These are phyloP conservation scores for Zygosaccharomyces lentus DNA, from an alignment of 805 yeast species.

Conservation along the genomic window DNA sequence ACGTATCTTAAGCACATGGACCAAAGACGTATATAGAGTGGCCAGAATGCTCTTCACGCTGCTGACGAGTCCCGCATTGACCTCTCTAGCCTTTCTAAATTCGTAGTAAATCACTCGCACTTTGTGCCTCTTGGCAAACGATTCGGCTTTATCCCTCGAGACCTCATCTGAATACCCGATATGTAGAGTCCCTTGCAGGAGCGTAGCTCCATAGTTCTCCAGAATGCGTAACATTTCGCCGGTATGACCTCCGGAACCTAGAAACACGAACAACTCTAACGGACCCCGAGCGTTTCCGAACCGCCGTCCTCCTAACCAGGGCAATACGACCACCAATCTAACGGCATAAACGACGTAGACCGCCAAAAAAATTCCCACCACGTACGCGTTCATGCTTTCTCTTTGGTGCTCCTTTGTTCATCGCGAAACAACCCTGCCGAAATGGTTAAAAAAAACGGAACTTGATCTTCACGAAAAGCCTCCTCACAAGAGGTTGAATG, in stretches of 20 bases:
- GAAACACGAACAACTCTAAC: constrained; percentile 49
- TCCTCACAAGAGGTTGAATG: not conserved
- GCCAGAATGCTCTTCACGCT: constrained; percentile 35
- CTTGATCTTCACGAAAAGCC: constrained; percentile 4
- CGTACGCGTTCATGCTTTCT: constrained; percentile 3
- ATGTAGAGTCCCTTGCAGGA: constrained; percentile 42
- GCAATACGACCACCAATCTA: constrained; percentile 20
- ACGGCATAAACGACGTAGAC: constrained; percentile 11
- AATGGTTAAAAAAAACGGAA: not conserved
- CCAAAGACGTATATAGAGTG: constrained; percentile 30
- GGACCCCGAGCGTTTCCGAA: constrained; percentile 6
- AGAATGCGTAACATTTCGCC: constrained; percentile 88
- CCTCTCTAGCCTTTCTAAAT: constrained; percentile 36
- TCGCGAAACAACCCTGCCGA: constrained; percentile 3
- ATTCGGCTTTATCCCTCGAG: constrained; percentile 40
- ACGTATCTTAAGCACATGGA: constrained; percentile 19
- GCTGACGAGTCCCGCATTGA: constrained; percentile 35
- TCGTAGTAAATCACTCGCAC: constrained; percentile 13
- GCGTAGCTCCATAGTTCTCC: constrained; percentile 35
- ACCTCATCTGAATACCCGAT: constrained; percentile 33
- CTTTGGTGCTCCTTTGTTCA: not conserved
- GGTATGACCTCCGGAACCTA: constrained; percentile 97
- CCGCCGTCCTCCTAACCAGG: constrained; percentile 11
- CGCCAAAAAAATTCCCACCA: constrained; percentile 9
- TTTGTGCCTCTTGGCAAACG: constrained; percentile 6